Percentiles rank a stretch among this genome's conserved stretches.
Evolutionary conservation across 148 eudicot genomes (phyloP).

Genomic region (Chenopodium album): DNA sequence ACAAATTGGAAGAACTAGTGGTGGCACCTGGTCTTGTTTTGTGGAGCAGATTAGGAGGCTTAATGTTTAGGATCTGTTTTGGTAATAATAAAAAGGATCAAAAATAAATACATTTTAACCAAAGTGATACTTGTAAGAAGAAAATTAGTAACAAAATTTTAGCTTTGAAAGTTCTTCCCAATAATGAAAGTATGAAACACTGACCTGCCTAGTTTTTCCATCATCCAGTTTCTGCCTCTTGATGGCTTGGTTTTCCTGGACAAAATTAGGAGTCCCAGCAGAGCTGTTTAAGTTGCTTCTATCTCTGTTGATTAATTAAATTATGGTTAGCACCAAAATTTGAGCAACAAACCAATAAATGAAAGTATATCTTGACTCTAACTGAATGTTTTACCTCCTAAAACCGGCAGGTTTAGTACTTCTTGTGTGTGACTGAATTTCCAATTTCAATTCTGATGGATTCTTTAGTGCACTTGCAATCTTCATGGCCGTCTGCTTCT

Average conservation of each 20-base stretch:
- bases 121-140: neutral
- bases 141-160: too few relatives aligned
- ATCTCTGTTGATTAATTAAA: constrained; percentile 30
- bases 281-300: constrained; percentile 38
- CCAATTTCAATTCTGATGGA: constrained; percentile 62
- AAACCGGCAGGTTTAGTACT: constrained; percentile 50
- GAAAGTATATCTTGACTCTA: neutral
- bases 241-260: constrained; percentile 87
- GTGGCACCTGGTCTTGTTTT: constrained; percentile 53
- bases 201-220: constrained; percentile 73
- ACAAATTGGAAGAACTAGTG: constrained; percentile 34
- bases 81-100: too few relatives aligned
- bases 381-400: constrained; percentile 41
- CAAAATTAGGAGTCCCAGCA: constrained; percentile 60
- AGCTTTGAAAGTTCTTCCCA: neutral
- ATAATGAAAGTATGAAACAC: constrained; percentile 20
- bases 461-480: constrained; percentile 62
- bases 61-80: constrained; percentile 67
- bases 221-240: constrained; percentile 89
- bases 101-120: neutral
- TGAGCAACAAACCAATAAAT: neutral
- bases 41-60: constrained; percentile 66
- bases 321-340: neutral
- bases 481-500: constrained; percentile 56
- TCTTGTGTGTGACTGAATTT: constrained; percentile 49